Conservation (phyloP, 2,329 filamentous ascomycete genomes). For the Colletotrichum ledebouriae region DNA sequence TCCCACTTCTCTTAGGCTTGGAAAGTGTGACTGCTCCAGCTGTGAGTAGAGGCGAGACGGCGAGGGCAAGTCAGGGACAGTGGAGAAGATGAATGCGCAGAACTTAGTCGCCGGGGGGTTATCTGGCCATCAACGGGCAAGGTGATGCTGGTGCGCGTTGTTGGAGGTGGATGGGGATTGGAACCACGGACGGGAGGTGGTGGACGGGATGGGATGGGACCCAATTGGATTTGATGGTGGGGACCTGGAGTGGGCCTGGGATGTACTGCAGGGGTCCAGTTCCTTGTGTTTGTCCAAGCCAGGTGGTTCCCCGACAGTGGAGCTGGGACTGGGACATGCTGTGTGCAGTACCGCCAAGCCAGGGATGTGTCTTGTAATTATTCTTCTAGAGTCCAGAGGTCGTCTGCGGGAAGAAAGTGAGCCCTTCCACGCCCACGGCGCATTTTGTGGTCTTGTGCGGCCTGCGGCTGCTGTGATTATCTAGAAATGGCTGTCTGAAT, state of each 20-base stretch:
- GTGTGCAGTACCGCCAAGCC: background rate
- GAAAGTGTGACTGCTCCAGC: conserved; percentile 1
- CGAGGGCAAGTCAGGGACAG: conserved; percentile 3
- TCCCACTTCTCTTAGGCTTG: background rate
- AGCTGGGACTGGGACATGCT: background rate
- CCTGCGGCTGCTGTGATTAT: background rate
- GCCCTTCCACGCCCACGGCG: background rate
- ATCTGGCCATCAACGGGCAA: conserved; percentile 8
- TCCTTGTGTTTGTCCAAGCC: conserved; percentile 30
- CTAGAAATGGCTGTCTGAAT: background rate
- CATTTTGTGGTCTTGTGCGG: background rate
- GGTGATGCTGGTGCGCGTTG: conserved; percentile 8
- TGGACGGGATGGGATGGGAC: conserved; percentile 10
- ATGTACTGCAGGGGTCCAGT: conserved; percentile 37
- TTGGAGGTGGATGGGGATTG: conserved; percentile 11
- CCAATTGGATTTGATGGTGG: conserved; percentile 19
- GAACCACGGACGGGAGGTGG: background rate
- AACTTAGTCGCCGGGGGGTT: background rate
- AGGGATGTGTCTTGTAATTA: conserved; percentile 15
- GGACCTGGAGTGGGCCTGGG: conserved; percentile 21
- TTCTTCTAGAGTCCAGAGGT: conserved; percentile 6
- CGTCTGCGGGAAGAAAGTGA: background rate
- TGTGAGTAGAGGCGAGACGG: conserved; percentile 10
- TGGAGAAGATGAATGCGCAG: conserved; percentile 32
- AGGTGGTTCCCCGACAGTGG: conserved; percentile 35